Evolutionary conservation across 1,284 basidiomycete species (phyloP), one percentile per base, ranked within the genome.

Genomic region (Trametes versicolor): DNA sequence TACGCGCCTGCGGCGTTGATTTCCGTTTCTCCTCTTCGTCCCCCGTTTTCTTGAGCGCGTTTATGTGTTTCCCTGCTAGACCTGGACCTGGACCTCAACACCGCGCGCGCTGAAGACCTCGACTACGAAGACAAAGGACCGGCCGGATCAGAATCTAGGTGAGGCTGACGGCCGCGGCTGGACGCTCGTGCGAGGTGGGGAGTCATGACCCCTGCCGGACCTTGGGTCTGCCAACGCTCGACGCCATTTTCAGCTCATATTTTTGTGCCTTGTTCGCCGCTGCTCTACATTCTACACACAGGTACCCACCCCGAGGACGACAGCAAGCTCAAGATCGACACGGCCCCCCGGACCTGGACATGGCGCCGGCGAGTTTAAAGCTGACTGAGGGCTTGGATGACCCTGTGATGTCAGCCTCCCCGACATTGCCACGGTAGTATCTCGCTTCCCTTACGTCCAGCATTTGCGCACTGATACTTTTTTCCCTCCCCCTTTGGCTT

Each of bases 321-420:
- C 34, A 6, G n/a, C 29, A 32, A 32, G 3, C 29, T 8, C 29
- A 32, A 32, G 29, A 32, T 32, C 32, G 51, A 36, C 51, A 37
- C 36, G 32, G 37, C 32, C 51, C 21, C 29, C 51, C 27, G 39
- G 29, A n/a, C 39, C 37, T 27, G 41, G 37, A 12, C 15, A 1
- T 15, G 51, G 51, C 43, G 59, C 54, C 51, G 51, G 59, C 51
- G 59, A 27, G 51, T 32, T 32, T 32, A 32, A 32, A 32, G 59
- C 54, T 54, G 59, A 27, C 51, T 15, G n/a, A 60, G 59, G 59
- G 43, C 41, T 60, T 59, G 58, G 59, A 54, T 54, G 41, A 53
- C 59, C 59, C 51, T 1, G 34, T 4, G 59, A 60, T 39, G 59
- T 54, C 51, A 54, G 51, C 59, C 51, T 48, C 51, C 51, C 32